Base-by-base conservation (phyloP, 129 eudicot genomes). In the Kitagawia praeruptora region DNA sequence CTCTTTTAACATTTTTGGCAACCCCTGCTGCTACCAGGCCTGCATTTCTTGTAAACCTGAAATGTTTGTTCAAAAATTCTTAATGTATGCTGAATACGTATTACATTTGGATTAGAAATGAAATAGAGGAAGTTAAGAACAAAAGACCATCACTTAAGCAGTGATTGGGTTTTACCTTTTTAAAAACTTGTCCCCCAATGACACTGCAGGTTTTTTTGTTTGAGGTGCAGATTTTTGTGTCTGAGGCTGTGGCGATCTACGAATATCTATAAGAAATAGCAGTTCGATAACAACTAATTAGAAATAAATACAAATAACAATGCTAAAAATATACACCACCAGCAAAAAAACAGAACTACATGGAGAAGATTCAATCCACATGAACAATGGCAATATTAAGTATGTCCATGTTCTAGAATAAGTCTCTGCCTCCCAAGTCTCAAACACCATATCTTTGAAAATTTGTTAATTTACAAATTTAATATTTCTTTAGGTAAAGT, bases 41-140 rank as follows among this genome's bases (percentile, higher is more conserved):
- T 80, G 97, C 97, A 67, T 95, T 95, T 82, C 99, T 85, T 2
- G 89, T 86, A 74, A 92, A 95, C 84, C 99, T 95, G 96, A 38
- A 45, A 23, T 47, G 7, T 84, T 67, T 72, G 41, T 47, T 25
- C 46, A 42, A 76, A 53, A 54, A 2, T 2, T 44, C 6, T 51
- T 23, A 31, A 34, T 48, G 38, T 13, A 21, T 53, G 48, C 71
- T 39, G 14, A 80, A 78, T 48, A 44, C 28, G 38, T 73, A 15
- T 21, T 70, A 72, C 28, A 74, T 14, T 13, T 7, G 14, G 74
- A 69, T 18, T 23, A 74, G 53, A 28, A 72, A 38, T 47, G 39
- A 21, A 38, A 69, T 10, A 71, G 63, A 25, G 5, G 77, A 49
- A 58, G 18, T 37, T 77, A 10, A 23, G 23, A 70, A 11, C 46